Evolutionary conservation across 1,284 basidiomycete genomes (phyloP).

Genomic region (Somion occarium): DNA sequence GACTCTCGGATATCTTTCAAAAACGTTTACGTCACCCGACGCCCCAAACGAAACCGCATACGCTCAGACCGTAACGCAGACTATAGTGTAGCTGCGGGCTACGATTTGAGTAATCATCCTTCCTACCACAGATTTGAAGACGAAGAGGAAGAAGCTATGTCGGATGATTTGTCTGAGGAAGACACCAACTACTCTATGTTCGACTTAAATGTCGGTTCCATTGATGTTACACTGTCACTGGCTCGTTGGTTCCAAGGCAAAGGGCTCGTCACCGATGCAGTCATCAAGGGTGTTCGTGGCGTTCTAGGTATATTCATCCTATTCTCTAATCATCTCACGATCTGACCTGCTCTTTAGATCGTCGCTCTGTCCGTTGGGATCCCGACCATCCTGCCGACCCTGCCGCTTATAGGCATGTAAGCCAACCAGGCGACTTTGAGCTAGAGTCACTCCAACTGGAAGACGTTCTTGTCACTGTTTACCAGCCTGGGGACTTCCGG

Average conservation of each 20-base stretch:
- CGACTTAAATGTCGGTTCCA: conserved; percentile 88
- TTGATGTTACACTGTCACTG: conserved; percentile 95
- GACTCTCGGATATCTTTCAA: conserved; percentile 95
- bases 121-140: conserved; percentile 53
- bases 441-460: conserved; percentile 87
- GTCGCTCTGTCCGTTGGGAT: conserved; percentile 88
- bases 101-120: conserved; percentile 73
- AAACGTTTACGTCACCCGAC: conserved; percentile 91
- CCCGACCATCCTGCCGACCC: conserved; percentile 76
- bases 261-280: conserved; percentile 87
- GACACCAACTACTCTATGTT: conserved; percentile 82
- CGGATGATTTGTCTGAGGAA: conserved; percentile 31
- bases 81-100: conserved; percentile 58
- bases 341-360: no score
- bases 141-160: conserved; percentile 43
- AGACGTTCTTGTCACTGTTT: conserved; percentile 91
- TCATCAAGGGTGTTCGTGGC: conserved; percentile 91
- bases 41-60: conserved; percentile 38
- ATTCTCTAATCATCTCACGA: no score
- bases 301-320: conserved; percentile 89
- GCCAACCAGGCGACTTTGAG: conserved; percentile 85
- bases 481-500: conserved; percentile 90
- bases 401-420: conserved; percentile 72
- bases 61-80: conserved; percentile 24
- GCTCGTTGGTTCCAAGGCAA: conserved; percentile 95